phyloP scores from a whole-genome alignment of 2,329 filamentous ascomycete species.

The Colletotrichum acutatum region DNA sequence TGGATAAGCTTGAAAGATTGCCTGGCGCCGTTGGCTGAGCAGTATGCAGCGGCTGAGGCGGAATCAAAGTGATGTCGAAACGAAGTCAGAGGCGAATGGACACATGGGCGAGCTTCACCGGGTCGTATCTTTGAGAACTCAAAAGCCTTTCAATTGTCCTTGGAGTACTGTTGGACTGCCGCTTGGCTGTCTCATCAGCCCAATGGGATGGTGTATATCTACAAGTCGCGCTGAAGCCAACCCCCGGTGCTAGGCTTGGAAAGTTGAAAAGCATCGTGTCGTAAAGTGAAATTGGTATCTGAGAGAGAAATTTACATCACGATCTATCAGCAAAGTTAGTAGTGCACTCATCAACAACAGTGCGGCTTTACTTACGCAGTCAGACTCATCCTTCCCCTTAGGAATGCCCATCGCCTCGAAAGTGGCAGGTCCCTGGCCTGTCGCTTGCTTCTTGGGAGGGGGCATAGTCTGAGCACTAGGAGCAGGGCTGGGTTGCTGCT shows the following conservation, averaged over 20 bases:
- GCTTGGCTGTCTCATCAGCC: constrained; percentile 1
- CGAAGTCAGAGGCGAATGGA: background rate
- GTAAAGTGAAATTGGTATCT: constrained; percentile 32
- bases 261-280: constrained; percentile 30
- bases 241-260: constrained; percentile 3
- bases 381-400: constrained; percentile 81
- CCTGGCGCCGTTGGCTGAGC: constrained; percentile 1
- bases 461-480: constrained; percentile 47
- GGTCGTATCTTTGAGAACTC: background rate
- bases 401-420: constrained; percentile 99
- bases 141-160: constrained; percentile 20
- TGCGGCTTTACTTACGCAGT: constrained; percentile 78
- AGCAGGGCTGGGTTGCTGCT: constrained; percentile 41
- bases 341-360: background rate
- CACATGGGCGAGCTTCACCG: background rate
- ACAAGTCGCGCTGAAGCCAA: constrained; percentile 19
- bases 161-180: constrained; percentile 15
- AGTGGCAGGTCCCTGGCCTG: constrained; percentile 86
- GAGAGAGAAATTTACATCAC: constrained; percentile 31
- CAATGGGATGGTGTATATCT: constrained; percentile 18
- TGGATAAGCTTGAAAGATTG: constrained; percentile 18
- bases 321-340: constrained; percentile 17
- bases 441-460: constrained; percentile 53
- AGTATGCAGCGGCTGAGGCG: constrained; percentile 7
- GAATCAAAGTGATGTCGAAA: background rate